These are phyloP conservation scores for rapeseed (Brassica napus) DNA, from an alignment of 345 rosid species.

Conservation along the genomic window DNA sequence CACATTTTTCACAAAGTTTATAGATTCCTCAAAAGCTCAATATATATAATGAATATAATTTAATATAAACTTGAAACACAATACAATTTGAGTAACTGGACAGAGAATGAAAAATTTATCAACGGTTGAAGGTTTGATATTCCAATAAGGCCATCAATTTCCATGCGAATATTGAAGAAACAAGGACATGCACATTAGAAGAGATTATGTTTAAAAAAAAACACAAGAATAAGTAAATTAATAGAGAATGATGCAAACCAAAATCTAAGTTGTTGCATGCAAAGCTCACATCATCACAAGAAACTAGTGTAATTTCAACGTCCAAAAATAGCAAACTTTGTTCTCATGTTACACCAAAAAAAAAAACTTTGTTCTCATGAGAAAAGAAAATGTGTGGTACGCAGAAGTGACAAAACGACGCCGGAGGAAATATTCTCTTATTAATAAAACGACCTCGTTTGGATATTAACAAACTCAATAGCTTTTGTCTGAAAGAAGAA, in stretches of 20 bases:
- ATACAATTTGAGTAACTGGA: neutral
- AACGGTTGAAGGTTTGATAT: neutral
- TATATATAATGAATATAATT: neutral
- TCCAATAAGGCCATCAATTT: neutral
- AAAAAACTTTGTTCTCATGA: too few species aligned
- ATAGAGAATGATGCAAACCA: slow-evolving; percentile 3
- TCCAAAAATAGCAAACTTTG: neutral
- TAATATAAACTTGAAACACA: slow-evolving; percentile 8
- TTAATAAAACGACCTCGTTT: neutral
- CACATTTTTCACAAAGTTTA: neutral
- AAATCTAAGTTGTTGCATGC: neutral
- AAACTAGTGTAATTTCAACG: neutral
- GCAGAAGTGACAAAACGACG: neutral
- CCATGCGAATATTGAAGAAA: neutral
- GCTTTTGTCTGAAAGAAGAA: slow-evolving; percentile 7
- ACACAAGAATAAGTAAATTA: neutral
- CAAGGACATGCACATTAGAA: neutral
- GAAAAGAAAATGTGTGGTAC: neutral
- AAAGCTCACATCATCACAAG: slow-evolving; percentile 1
- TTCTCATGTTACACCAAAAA: too few species aligned
- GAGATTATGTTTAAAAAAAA: too few species aligned
- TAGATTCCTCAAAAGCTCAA: slow-evolving; percentile 3
- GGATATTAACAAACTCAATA: neutral
- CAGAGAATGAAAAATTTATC: neutral
- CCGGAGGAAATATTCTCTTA: neutral